Percentiles rank a stretch among this genome's conserved stretches.
phyloP scores from a whole-genome alignment of 768 basidiomycete species.

The Suillus subluteus region DNA sequence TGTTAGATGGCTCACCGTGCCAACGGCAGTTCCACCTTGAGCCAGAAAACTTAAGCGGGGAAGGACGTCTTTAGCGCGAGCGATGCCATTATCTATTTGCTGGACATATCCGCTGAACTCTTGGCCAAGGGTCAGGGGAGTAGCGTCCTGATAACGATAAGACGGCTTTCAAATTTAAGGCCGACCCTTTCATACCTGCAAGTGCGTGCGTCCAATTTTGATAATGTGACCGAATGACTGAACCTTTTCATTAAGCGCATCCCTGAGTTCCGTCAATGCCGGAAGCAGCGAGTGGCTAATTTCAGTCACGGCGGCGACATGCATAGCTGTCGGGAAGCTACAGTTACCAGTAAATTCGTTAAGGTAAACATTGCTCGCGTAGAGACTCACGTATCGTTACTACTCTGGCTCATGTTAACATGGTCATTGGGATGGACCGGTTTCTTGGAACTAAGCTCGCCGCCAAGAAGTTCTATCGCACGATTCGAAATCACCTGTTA shows the following conservation, averaged over 20 bases:
- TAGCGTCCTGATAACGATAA: conserved; percentile 74
- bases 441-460: conserved; percentile 92
- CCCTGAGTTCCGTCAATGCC: conserved; percentile 80
- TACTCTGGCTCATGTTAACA: conserved; percentile 98
- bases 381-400: conserved; percentile 88
- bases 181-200: conserved; percentile 56
- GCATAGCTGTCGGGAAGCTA: conserved; percentile 99
- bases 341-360: background rate
- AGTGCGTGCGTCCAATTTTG: conserved; percentile 97
- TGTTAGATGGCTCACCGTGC: conserved; percentile 67
- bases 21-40: conserved; percentile 98
- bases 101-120: conserved; percentile 99
- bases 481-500: conserved; percentile 93
- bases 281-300: conserved; percentile 80
- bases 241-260: conserved; percentile 82
- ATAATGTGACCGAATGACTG: conserved; percentile 89
- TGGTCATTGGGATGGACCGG: conserved; percentile 99
- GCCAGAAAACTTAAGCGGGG: conserved; percentile 89
- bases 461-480: conserved; percentile 95
- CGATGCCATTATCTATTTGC: conserved; percentile 90
- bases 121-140: conserved; percentile 95
- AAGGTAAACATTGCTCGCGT: background rate
- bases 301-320: conserved; percentile 93
- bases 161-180: conserved; percentile 1
- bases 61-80: conserved; percentile 76